phyloP scores from a whole-genome alignment of 1,284 basidiomycete species.

The Rugosomyces carneus region DNA sequence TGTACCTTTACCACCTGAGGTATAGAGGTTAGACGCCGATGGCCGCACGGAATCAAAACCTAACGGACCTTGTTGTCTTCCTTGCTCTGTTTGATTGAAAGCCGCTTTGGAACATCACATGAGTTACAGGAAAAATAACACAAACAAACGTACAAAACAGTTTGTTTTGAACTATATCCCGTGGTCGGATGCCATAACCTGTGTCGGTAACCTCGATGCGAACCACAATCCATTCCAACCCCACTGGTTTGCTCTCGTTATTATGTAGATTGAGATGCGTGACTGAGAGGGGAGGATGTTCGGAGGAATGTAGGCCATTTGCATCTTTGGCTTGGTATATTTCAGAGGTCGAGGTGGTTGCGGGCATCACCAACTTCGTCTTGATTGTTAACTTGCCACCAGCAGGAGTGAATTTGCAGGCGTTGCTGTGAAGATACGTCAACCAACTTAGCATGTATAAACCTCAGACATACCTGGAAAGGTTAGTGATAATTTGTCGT shows the following conservation, averaged over 20 bases:
- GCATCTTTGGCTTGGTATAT: background rate
- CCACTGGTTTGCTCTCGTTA: slow-evolving; percentile 26
- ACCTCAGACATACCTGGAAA: slow-evolving; percentile 49
- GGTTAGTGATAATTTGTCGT: slow-evolving; percentile 74
- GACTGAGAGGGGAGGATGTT: slow-evolving; percentile 35
- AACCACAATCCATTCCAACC: slow-evolving; percentile 60
- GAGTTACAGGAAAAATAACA: background rate
- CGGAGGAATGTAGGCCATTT: background rate
- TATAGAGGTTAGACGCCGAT: background rate
- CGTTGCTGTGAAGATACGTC: slow-evolving; percentile 41
- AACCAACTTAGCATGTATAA: background rate
- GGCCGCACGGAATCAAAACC: background rate
- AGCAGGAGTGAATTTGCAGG: slow-evolving; percentile 74
- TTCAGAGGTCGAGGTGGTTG: background rate
- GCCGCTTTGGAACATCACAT: slow-evolving; percentile 37
- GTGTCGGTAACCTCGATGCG: slow-evolving; percentile 81
- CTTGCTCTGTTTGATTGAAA: slow-evolving; percentile 77
- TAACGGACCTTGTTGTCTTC: slow-evolving; percentile 61
- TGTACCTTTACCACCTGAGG: slow-evolving; percentile 73
- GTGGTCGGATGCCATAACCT: slow-evolving; percentile 65
- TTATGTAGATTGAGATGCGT: slow-evolving; percentile 48
- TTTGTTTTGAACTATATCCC: slow-evolving; percentile 69
- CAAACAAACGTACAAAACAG: slow-evolving; percentile 58
- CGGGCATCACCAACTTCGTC: slow-evolving; percentile 47
- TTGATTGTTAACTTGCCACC: slow-evolving; percentile 62